Base-by-base conservation (phyloP, 2,329 filamentous ascomycete genomes). In the Cladosporium sphaerospermum region DNA sequence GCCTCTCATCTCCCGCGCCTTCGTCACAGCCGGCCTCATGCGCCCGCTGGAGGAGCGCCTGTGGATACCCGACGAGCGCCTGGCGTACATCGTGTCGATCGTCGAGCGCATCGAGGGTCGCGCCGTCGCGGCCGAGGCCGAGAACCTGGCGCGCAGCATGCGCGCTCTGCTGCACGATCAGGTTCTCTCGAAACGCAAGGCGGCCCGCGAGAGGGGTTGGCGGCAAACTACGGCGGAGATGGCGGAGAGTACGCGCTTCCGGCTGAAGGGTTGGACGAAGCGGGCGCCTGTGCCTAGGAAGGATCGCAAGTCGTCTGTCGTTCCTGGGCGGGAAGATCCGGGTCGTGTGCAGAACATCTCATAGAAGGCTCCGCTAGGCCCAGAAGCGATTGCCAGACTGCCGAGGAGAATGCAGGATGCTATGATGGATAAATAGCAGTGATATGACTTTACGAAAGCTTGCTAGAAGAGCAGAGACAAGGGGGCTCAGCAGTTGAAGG, bases 21-120 rank as follows among this genome's bases (percentile, higher is more conserved):
- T 81, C 60, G 77, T 78, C 53, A 69, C 74, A 58, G 73, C 75
- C 18, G 78, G 75, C 13, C 66, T 80, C 19, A 65, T 72, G 31
- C 42, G 47, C 18, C 39, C 40, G n/a, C 6, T 50, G 4, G n/a
- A 28, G 6, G 39, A 36, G 4, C 47, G 9, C 5, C 11, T 16
- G 7, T 50, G 47, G 47, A 34, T 50, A 9, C 45, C 41, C 8
- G 18, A 44, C 9, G 45, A 19, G n/a, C 41, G 47, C n/a, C 34
- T 51, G 39, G 33, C 37, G 10, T 54, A 49, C 33, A 45, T 54
- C 40, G 19, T 54, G 19, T 23, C 23, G 45, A 51, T 50, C 13
- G 47, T 50, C 31, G 47, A 50, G 13, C 11, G 40, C 14, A 28
- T 50, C 39, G 47, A 50, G n/a, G 47, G 47, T 7, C 14, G 14